phyloP scores from a whole-genome alignment of 139 green algal genomes.

The Diplosphaera chodatii region DNA sequence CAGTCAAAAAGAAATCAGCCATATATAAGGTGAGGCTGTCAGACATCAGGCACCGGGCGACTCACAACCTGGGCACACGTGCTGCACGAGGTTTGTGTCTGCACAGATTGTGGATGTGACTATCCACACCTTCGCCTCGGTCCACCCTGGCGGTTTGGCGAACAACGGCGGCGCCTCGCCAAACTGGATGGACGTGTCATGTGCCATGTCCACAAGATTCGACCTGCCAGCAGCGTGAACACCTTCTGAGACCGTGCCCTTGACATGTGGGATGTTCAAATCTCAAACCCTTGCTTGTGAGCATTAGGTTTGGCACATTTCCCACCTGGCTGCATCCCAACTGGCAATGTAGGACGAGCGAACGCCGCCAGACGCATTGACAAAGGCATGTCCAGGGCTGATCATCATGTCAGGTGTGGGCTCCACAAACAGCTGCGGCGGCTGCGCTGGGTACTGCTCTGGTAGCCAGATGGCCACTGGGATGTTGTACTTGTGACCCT shows the following conservation, averaged over 20 bases:
- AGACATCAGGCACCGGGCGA: too few relatives aligned
- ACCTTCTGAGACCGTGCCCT: too few relatives aligned
- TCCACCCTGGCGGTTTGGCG: constrained; percentile 48
- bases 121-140: too few relatives aligned
- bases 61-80: too few relatives aligned
- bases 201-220: constrained; percentile 46
- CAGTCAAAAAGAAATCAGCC: too few relatives aligned
- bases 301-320: constrained; percentile 24
- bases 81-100: too few relatives aligned
- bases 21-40: too few relatives aligned
- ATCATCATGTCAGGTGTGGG: constrained; percentile 90
- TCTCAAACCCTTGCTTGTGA: too few relatives aligned
- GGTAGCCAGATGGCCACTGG: constrained; percentile 77
- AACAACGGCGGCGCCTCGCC: constrained; percentile 79
- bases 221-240: constrained; percentile 5
- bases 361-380: constrained; percentile 66
- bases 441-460: constrained; percentile 62
- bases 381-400: constrained; percentile 63
- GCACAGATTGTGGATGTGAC: too few relatives aligned
- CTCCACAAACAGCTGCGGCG: constrained; percentile 73
- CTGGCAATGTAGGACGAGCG: constrained; percentile 29
- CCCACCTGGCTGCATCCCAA: constrained; percentile 27
- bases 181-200: constrained; percentile 71
- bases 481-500: constrained; percentile 91
- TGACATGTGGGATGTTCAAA: too few relatives aligned